These are phyloP conservation scores for Ophiostoma sp. DNA, from an alignment of 2,329 filamentous ascomycete genomes.

Conservation along the genomic window DNA sequence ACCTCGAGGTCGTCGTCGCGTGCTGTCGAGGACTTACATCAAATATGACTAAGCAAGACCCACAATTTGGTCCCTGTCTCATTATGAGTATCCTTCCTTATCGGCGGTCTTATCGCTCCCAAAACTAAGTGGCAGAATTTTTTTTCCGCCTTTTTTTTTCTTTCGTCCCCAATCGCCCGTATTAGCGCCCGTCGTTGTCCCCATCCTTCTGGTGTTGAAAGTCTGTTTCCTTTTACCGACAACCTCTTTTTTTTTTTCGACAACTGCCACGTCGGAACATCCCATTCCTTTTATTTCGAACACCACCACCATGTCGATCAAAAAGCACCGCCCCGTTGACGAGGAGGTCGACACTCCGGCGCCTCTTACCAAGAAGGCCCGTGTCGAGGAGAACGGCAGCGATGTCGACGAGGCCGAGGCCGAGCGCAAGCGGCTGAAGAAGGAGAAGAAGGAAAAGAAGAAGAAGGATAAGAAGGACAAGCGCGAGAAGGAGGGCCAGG, in stretches of 20 bases:
- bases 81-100: background rate
- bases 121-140: conserved; percentile 30
- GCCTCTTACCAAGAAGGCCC: conserved; percentile 28
- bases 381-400: conserved; percentile 10
- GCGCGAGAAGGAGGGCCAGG: conserved; percentile 19
- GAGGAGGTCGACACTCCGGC: conserved; percentile 20
- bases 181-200: background rate
- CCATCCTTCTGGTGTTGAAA: background rate
- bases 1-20: background rate
- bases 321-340: conserved; percentile 27
- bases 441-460: conserved; percentile 21
- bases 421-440: conserved; percentile 20
- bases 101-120: conserved; percentile 19
- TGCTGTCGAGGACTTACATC: background rate
- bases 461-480: conserved; percentile 21
- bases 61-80: background rate
- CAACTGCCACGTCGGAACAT: background rate
- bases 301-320: conserved; percentile 24
- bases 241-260: background rate
- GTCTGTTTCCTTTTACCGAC: background rate
- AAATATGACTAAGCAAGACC: background rate
- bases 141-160: conserved; percentile 30
- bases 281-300: background rate
- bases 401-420: background rate
- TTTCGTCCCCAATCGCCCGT: background rate